Evolutionary conservation across 805 yeast species (phyloP).

Genomic region (Pichia insulana): DNA sequence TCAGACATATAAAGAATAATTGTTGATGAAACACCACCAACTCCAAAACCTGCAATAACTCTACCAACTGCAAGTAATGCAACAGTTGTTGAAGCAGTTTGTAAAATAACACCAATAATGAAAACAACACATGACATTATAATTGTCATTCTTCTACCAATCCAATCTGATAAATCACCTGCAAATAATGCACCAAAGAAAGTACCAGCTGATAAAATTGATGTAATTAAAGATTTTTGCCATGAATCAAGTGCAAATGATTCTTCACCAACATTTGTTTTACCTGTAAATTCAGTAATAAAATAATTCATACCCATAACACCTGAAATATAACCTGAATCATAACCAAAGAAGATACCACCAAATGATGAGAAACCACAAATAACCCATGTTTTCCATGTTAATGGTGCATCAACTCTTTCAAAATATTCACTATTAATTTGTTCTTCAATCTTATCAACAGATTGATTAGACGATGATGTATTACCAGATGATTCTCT

Average conservation of each 20-base stretch:
- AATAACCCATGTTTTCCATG: conserved; percentile 29
- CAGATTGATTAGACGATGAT: not conserved
- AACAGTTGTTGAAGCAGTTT: conserved; percentile 37
- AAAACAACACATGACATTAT: conserved; percentile 36
- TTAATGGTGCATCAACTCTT: conserved; percentile 30
- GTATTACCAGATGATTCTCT: not conserved
- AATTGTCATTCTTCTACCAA: conserved; percentile 43
- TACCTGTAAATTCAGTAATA: conserved; percentile 23
- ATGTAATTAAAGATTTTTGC: conserved; percentile 45
- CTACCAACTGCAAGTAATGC: conserved; percentile 57
- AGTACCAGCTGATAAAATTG: conserved; percentile 67
- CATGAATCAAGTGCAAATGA: conserved; percentile 21
- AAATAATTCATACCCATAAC: conserved; percentile 53
- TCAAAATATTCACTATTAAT: conserved; percentile 3
- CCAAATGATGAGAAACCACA: conserved; percentile 60
- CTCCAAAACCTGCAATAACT: conserved; percentile 65
- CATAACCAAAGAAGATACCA: conserved; percentile 60
- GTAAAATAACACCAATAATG: conserved; percentile 41
- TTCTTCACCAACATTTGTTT: conserved; percentile 25
- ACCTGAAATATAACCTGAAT: conserved; percentile 61
- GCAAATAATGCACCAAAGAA: conserved; percentile 58
- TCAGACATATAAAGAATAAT: conserved; percentile 76
- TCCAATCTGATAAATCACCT: conserved; percentile 40
- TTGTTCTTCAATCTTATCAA: not conserved
- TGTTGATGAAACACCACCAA: conserved; percentile 69